A percentile compares a stretch with the other conserved stretches of the same genome.
Conservation (phyloP, 768 basidiomycete genomes). For the Podaxis pistillaris region DNA sequence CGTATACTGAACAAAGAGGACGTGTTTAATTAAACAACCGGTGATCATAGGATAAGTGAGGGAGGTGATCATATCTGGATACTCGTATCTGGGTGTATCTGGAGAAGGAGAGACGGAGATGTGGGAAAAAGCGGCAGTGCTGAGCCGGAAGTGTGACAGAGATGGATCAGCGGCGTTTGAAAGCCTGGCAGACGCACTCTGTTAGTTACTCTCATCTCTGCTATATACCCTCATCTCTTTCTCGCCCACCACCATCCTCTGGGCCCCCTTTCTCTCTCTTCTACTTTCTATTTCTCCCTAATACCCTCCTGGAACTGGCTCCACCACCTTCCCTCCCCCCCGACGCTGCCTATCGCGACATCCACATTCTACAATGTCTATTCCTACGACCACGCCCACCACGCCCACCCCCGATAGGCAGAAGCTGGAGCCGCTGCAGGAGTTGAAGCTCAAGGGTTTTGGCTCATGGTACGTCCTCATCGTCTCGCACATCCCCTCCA, state of each 20-base stretch:
- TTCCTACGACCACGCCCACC: conserved; percentile 7
- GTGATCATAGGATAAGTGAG: neutral
- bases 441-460: conserved; percentile 16
- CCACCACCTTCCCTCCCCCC: neutral
- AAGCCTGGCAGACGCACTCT: conserved; percentile 22
- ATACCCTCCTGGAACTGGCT: conserved; percentile 11
- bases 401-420: conserved; percentile 9
- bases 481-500: neutral
- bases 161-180: conserved; percentile 6
- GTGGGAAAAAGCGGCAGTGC: conserved; percentile 20
- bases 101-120: conserved; percentile 1
- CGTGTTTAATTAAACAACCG: too few species aligned
- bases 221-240: conserved; percentile 17
- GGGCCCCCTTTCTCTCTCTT: neutral
- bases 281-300: conserved; percentile 13
- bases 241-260: conserved; percentile 12
- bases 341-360: neutral
- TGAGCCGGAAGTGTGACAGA: conserved; percentile 26
- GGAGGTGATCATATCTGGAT: too few species aligned
- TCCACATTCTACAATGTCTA: conserved; percentile 3
- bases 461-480: conserved; percentile 13
- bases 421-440: conserved; percentile 13
- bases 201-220: conserved; percentile 19
- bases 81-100: neutral
- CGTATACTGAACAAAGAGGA: neutral